These are phyloP conservation scores for Aspergillus transmontanensis DNA, from an alignment of 2,329 filamentous ascomycete genomes.

Conservation along the genomic window DNA sequence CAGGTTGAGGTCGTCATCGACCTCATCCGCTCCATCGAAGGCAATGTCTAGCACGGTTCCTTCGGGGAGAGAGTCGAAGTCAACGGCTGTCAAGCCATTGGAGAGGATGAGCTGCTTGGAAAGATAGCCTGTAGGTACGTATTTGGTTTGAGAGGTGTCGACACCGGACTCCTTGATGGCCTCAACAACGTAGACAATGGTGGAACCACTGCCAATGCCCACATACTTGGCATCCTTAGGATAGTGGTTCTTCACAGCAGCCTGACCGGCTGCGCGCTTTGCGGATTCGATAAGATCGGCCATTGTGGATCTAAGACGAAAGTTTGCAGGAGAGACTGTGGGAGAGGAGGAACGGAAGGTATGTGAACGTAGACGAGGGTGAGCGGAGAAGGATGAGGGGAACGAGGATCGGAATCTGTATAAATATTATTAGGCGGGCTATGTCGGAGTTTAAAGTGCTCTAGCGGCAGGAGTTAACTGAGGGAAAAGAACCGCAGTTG, in stretches of 20 bases:
- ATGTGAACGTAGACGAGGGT: slow-evolving; percentile 8
- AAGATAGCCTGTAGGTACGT: slow-evolving; percentile 90
- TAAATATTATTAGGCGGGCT: slow-evolving; percentile 16
- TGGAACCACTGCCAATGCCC: slow-evolving; percentile 67
- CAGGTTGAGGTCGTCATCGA: slow-evolving; percentile 90
- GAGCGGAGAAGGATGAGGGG: slow-evolving; percentile 1
- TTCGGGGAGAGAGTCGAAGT: slow-evolving; percentile 73
- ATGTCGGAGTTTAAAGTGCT: slow-evolving; percentile 11
- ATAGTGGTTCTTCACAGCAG: slow-evolving; percentile 64
- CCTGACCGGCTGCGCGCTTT: slow-evolving; percentile 61
- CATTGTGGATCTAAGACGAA: slow-evolving; percentile 34
- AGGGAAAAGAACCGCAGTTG: slow-evolving; percentile 16
- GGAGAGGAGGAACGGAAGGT: slow-evolving; percentile 5
- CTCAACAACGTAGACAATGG: slow-evolving; percentile 69
- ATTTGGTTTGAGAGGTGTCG: slow-evolving; percentile 66
- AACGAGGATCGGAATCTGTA: slow-evolving; percentile 14
- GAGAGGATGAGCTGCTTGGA: slow-evolving; percentile 82
- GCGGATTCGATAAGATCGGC: slow-evolving; percentile 55
- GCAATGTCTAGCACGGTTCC: slow-evolving; percentile 75
- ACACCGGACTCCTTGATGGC: slow-evolving; percentile 57
- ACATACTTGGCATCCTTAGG: slow-evolving; percentile 58
- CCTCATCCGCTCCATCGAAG: slow-evolving; percentile 96
- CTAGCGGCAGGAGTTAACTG: slow-evolving; percentile 1
- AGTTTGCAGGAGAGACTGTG: neutral
- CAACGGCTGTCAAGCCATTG: slow-evolving; percentile 75